These are phyloP conservation scores for Colletotrichum sidae DNA, from an alignment of 2,329 filamentous ascomycete genomes.

Conservation along the genomic window DNA sequence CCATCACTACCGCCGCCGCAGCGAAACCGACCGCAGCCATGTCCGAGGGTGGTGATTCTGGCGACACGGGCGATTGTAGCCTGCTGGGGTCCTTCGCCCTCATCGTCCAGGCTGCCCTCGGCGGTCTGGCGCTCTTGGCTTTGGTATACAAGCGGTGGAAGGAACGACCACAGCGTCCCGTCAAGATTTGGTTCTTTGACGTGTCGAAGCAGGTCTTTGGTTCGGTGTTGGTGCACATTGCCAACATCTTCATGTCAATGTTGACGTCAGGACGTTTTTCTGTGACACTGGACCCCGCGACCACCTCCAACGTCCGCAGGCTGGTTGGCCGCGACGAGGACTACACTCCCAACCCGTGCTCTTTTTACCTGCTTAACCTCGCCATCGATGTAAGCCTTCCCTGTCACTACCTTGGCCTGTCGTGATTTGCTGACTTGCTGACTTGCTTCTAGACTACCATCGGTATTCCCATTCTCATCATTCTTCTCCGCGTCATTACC, in stretches of 20 bases:
- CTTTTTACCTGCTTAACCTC: slow-evolving; percentile 93
- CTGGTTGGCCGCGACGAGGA: slow-evolving; percentile 57
- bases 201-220: slow-evolving; percentile 97
- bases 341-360: slow-evolving; percentile 91
- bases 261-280: slow-evolving; percentile 88
- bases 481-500: slow-evolving; percentile 85
- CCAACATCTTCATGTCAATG: slow-evolving; percentile 97
- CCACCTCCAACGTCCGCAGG: slow-evolving; percentile 50
- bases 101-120: slow-evolving; percentile 88
- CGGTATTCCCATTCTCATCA: slow-evolving; percentile 93
- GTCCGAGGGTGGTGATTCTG: slow-evolving; percentile 58
- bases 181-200: slow-evolving; percentile 99
- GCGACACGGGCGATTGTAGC: slow-evolving; percentile 77
- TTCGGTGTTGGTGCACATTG: slow-evolving; percentile 88
- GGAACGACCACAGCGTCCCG: slow-evolving; percentile 88
- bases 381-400: slow-evolving; percentile 86
- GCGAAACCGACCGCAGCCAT: slow-evolving; percentile 39
- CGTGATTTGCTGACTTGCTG: neutral
- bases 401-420: neutral
- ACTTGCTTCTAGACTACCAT: slow-evolving; percentile 80
- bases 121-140: slow-evolving; percentile 82
- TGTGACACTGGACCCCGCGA: slow-evolving; percentile 66
- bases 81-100: slow-evolving; percentile 92
- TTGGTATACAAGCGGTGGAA: slow-evolving; percentile 94
- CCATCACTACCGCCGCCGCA: slow-evolving; percentile 45